These are phyloP conservation scores for Phytophthora palmivora DNA, from an alignment of 352 stramenopile species.

Conservation along the genomic window DNA sequence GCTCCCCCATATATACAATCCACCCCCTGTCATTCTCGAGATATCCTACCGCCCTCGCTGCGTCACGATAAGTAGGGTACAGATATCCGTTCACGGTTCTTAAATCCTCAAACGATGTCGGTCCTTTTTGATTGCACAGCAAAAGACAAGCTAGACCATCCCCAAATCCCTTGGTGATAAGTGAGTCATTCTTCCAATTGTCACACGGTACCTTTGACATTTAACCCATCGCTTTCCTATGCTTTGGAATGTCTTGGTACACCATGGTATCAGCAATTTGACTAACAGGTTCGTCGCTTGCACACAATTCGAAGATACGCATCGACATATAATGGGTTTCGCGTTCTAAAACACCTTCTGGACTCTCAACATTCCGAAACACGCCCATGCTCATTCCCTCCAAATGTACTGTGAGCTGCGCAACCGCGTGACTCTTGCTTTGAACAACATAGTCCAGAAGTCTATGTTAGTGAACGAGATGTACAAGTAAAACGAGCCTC, in stretches of 20 bases:
- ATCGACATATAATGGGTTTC: neutral
- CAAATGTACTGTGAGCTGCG: slow-evolving; percentile 6
- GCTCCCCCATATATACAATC: slow-evolving; percentile 27
- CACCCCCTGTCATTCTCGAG: slow-evolving; percentile 33
- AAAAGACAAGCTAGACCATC: slow-evolving; percentile 32
- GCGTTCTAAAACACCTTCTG: neutral
- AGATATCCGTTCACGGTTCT: slow-evolving; percentile 19
- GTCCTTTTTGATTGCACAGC: slow-evolving; percentile 23
- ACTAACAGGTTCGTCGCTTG: slow-evolving; percentile 5
- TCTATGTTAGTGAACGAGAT: too few species aligned
- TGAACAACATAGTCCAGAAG: too few species aligned
- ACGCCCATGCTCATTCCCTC: neutral
- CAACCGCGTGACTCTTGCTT: slow-evolving; percentile 30
- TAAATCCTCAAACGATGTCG: slow-evolving; percentile 33
- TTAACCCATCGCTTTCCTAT: slow-evolving; percentile 9
- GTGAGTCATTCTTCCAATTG: slow-evolving; percentile 29
- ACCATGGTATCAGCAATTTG: slow-evolving; percentile 13
- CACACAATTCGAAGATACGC: slow-evolving; percentile 16
- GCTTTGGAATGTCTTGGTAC: slow-evolving; percentile 32
- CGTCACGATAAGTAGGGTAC: slow-evolving; percentile 19
- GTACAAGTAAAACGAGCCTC: too few species aligned
- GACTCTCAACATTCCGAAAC: neutral
- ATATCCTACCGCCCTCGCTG: slow-evolving; percentile 7
- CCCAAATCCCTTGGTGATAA: slow-evolving; percentile 23
- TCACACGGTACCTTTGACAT: slow-evolving; percentile 2